Percentiles rank a stretch among this genome's conserved stretches.
Evolutionary conservation across 2,329 filamentous ascomycete genomes (phyloP).

Genomic region (Thielaviopsis populi): DNA sequence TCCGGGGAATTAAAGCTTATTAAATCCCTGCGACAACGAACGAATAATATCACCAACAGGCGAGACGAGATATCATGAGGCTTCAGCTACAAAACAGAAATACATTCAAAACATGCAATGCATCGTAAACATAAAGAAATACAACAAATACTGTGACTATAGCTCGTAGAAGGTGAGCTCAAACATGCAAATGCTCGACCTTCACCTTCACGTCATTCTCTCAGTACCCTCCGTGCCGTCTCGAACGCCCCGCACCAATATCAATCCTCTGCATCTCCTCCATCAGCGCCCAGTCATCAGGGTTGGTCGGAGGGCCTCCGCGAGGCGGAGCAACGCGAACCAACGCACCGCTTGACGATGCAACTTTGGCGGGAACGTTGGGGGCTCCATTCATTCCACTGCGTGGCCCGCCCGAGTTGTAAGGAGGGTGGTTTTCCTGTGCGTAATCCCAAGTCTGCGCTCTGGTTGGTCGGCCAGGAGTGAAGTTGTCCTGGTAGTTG

Average conservation of each 20-base stretch:
- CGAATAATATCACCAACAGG: neutral
- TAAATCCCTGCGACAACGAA: neutral
- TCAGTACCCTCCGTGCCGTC: conserved; percentile 33
- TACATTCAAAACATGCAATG: neutral
- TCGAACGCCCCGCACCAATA: conserved; percentile 44
- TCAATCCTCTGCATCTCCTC: conserved; percentile 57
- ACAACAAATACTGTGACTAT: neutral
- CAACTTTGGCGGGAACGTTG: conserved; percentile 27
- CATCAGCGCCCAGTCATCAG: conserved; percentile 44
- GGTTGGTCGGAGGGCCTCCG: conserved; percentile 24
- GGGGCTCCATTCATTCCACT: conserved; percentile 18
- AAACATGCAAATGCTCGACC: neutral
- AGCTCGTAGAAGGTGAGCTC: neutral
- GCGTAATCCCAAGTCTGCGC: conserved; percentile 38
- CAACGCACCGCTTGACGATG: conserved; percentile 30
- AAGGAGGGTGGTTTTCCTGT: neutral
- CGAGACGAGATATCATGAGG: neutral
- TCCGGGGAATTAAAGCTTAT: neutral
- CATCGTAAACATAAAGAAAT: neutral
- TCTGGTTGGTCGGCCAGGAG: conserved; percentile 30
- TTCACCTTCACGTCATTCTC: neutral
- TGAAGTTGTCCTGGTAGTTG: conserved; percentile 26
- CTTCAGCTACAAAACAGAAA: neutral
- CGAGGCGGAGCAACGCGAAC: conserved; percentile 20
- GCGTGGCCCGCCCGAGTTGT: conserved; percentile 31